These are phyloP conservation scores for Nitzschia sp. DNA, from an alignment of 108 stramenopile species.

Conservation along the genomic window DNA sequence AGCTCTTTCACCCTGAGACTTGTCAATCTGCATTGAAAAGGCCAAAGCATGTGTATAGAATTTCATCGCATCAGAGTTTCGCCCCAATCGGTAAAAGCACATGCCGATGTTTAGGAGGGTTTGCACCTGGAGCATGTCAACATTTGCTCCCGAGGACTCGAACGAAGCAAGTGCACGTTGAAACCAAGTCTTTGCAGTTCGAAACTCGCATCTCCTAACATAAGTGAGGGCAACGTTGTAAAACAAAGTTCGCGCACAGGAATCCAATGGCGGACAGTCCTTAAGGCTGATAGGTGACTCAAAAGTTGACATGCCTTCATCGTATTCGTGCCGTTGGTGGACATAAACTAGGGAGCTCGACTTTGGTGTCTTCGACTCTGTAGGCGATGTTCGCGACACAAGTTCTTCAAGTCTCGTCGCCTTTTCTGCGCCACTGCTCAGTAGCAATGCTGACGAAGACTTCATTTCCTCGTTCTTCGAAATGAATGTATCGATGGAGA, in stretches of 20 bases:
- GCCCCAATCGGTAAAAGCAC: constrained; percentile 55
- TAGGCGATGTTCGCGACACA: no score
- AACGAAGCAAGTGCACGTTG: constrained; percentile 1
- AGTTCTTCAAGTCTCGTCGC: no score
- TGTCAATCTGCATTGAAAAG: constrained; percentile 26
- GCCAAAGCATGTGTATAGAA: constrained; percentile 29
- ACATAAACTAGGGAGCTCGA: background rate
- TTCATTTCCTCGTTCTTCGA: background rate
- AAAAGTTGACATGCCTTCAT: constrained; percentile 60
- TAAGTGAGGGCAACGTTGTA: constrained; percentile 48
- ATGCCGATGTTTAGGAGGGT: constrained; percentile 51
- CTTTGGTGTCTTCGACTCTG: background rate
- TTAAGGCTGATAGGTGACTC: constrained; percentile 29
- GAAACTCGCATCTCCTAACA: constrained; percentile 2
- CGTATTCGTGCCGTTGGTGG: constrained; percentile 44
- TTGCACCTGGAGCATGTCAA: constrained; percentile 3
- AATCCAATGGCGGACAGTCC: background rate
- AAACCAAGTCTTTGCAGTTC: constrained; percentile 20
- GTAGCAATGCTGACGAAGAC: background rate
- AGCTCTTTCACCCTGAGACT: background rate
- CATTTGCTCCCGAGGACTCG: background rate
- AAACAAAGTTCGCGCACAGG: constrained; percentile 23
- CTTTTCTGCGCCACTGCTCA: background rate
- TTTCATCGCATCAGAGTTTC: constrained; percentile 41
- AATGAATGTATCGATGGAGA: background rate